These are phyloP conservation scores for Backusella circina DNA, from an alignment of 192 early-diverging fungal genomes.

Conservation along the genomic window DNA sequence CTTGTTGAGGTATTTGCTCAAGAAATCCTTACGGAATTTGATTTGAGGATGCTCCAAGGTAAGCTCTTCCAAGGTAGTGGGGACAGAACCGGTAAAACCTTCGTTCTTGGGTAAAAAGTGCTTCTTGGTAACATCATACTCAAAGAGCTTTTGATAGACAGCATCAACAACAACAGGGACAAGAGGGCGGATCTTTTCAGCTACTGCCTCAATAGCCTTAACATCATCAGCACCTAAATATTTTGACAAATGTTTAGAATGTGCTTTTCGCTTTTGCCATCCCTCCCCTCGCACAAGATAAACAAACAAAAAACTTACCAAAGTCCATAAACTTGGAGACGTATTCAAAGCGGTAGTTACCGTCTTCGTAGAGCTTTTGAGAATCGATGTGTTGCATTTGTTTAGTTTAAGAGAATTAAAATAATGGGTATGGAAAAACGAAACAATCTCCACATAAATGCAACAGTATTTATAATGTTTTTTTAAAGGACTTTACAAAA, in stretches of 20 bases:
- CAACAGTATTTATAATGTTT: background rate
- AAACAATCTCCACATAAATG: background rate
- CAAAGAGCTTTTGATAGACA: conserved; percentile 69
- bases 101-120: conserved; percentile 65
- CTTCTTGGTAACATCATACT: conserved; percentile 73
- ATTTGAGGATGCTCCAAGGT: conserved; percentile 65
- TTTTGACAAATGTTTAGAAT: conserved; percentile 12
- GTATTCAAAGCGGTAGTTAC: conserved; percentile 76
- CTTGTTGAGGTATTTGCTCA: conserved; percentile 68
- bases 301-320: conserved; percentile 28
- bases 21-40: conserved; percentile 76
- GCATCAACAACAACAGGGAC: conserved; percentile 75
- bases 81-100: conserved; percentile 45
- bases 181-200: conserved; percentile 55
- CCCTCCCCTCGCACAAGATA: background rate
- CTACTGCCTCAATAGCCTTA: conserved; percentile 64
- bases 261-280: background rate
- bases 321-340: conserved; percentile 74
- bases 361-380: conserved; percentile 65
- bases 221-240: conserved; percentile 47
- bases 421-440: background rate
- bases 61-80: conserved; percentile 40
- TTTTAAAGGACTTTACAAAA: background rate
- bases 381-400: conserved; percentile 61
- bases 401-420: background rate